phyloP scores from a whole-genome alignment of 1,139 yeast genomes.

The Arxiozyma slooffiae region DNA sequence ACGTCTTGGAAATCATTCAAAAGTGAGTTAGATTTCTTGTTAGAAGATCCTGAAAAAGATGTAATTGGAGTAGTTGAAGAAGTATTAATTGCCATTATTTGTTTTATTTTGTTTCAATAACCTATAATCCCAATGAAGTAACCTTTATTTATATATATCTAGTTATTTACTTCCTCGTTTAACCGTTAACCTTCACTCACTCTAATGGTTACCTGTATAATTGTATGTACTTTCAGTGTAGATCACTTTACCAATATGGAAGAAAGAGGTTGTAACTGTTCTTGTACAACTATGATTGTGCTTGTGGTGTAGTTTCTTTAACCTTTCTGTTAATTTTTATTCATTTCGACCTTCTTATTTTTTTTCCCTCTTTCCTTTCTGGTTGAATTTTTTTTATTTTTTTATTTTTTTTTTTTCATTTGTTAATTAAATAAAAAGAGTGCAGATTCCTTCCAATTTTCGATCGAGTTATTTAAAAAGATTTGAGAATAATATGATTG shows the following conservation, averaged over 20 bases:
- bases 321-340: background rate
- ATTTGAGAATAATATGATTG: background rate
- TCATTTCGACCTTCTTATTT: too few species aligned
- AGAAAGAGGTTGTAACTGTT: background rate
- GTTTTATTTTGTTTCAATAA: background rate
- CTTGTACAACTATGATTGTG: background rate
- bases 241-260: background rate
- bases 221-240: background rate
- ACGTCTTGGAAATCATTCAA: conserved; percentile 41
- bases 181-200: background rate
- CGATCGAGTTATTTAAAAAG: background rate
- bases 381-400: background rate
- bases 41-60: background rate
- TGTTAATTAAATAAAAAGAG: background rate
- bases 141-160: background rate
- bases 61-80: conserved; percentile 11
- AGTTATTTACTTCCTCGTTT: background rate
- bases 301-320: background rate
- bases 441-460: too few species aligned
- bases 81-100: conserved; percentile 18
- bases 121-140: background rate
- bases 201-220: background rate
- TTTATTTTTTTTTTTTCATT: background rate
- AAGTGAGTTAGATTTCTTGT: conserved; percentile 10
- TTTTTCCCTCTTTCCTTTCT: background rate